A percentile compares a stretch with the other conserved stretches of the same genome.
phyloP scores from a whole-genome alignment of 306 rosid genomes.

The Rosa rugosa region DNA sequence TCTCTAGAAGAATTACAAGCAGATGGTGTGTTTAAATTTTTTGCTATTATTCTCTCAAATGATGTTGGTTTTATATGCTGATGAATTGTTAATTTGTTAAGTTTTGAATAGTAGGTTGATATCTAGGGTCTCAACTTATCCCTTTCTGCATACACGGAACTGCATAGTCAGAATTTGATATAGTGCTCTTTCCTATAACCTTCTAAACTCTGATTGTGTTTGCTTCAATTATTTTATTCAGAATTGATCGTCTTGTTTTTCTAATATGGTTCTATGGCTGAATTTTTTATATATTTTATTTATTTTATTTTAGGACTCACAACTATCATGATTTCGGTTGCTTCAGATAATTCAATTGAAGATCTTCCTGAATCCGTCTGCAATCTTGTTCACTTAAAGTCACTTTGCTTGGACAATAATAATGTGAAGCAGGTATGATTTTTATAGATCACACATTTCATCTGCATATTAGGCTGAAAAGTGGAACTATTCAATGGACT shows the following conservation, averaged over 20 bases:
- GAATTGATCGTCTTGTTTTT: not conserved
- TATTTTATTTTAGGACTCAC: slow-evolving; percentile 3
- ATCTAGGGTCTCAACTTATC: not conserved
- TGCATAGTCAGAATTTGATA: not conserved
- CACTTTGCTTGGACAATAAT: slow-evolving; percentile 80
- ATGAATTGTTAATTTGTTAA: slow-evolving; percentile 3
- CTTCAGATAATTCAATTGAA: slow-evolving; percentile 80
- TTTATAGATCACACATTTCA: not conserved
- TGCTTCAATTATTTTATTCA: not conserved
- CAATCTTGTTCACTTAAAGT: slow-evolving; percentile 80
- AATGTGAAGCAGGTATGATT: slow-evolving; percentile 68
- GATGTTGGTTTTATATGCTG: not conserved
- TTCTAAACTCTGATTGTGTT: not conserved
- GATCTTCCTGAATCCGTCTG: slow-evolving; percentile 82
- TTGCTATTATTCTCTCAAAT: slow-evolving; percentile 1
- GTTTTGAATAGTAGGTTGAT: not conserved
- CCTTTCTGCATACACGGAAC: not conserved
- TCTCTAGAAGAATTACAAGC: slow-evolving; percentile 98
- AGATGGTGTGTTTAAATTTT: slow-evolving; percentile 47
- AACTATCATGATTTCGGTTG: slow-evolving; percentile 24
- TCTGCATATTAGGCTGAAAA: not conserved
- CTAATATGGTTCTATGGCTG: not conserved
- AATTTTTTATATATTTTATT: not conserved
- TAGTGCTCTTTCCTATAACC: not conserved
- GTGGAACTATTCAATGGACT: not conserved